These are phyloP conservation scores for Puccinellia tenuiflora DNA, from an alignment of 176 grass and related monocot species.

Conservation along the genomic window DNA sequence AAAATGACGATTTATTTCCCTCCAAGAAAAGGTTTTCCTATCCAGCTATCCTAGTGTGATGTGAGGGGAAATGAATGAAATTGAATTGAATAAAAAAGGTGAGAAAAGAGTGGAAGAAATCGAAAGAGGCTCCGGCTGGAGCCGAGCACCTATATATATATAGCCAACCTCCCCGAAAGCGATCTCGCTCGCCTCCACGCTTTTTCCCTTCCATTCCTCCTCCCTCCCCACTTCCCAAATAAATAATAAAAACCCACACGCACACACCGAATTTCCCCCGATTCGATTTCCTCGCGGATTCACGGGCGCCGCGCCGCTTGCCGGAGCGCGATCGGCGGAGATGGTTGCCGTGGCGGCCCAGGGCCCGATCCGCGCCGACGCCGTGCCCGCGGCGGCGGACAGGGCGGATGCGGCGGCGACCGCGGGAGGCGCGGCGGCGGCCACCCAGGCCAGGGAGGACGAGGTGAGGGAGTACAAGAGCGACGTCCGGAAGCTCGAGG, in stretches of 20 bases:
- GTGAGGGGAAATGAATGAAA: background rate
- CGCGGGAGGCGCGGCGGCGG: background rate
- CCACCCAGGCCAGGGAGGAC: conserved; percentile 35
- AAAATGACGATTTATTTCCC: background rate
- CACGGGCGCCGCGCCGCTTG: background rate
- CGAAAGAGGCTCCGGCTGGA: background rate
- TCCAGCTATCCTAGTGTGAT: too few species aligned
- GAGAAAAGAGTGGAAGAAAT: background rate
- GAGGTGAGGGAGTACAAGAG: conserved; percentile 63
- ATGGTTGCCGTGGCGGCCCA: conserved; percentile 51
- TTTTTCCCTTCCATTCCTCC: conserved; percentile 3
- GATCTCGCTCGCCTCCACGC: conserved; percentile 18
- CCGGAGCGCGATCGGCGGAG: conserved; percentile 35
- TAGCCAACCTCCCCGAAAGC: conserved; percentile 40
- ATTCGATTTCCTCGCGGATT: conserved; percentile 34
- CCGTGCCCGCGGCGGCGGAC: conserved; percentile 14
- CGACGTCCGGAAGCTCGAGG: conserved; percentile 71
- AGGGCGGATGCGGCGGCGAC: background rate
- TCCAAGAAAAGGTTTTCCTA: background rate
- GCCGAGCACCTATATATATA: conserved; percentile 40
- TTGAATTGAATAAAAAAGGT: background rate
- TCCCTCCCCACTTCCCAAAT: background rate
- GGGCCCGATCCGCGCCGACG: conserved; percentile 36
- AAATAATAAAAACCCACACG: conserved; percentile 28
- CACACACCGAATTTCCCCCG: background rate